Conservation (phyloP, 2,329 filamentous ascomycete genomes). For the Apiospora pterosperma region DNA sequence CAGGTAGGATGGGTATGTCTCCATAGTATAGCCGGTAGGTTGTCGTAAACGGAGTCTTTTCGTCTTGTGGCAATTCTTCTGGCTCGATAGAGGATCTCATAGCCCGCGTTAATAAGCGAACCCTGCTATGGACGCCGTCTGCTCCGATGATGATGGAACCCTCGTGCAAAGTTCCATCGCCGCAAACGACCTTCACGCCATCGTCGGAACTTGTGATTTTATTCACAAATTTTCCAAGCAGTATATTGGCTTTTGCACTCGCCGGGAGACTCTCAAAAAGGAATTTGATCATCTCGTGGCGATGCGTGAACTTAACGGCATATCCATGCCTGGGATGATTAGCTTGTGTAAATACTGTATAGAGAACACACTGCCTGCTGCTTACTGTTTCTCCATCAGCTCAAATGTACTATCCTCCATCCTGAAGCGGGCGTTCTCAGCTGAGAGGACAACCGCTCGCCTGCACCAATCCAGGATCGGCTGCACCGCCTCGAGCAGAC, state of each 20-base stretch:
- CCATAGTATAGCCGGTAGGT: neutral
- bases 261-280: conserved; percentile 18
- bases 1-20: neutral
- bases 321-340: conserved; percentile 18
- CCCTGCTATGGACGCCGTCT: conserved; percentile 32
- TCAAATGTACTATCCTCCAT: conserved; percentile 6
- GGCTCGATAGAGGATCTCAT: conserved; percentile 11
- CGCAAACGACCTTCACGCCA: conserved; percentile 12
- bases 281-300: conserved; percentile 17
- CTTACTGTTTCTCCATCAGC: conserved; percentile 10
- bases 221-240: conserved; percentile 6
- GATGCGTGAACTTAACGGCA: conserved; percentile 14
- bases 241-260: neutral
- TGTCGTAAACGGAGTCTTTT: neutral
- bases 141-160: conserved; percentile 38
- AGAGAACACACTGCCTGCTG: conserved; percentile 5
- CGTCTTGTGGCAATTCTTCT: conserved; percentile 4
- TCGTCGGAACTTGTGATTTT: neutral
- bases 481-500: conserved; percentile 9
- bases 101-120: neutral
- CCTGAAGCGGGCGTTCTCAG: neutral
- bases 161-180: conserved; percentile 29
- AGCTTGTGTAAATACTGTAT: neutral
- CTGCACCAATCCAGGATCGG: neutral
- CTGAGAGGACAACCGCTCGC: neutral